Evolutionary conservation across 2,329 filamentous ascomycete species (phyloP), one percentile per base, ranked within the genome.

Genomic region (Boeremia exigua): DNA sequence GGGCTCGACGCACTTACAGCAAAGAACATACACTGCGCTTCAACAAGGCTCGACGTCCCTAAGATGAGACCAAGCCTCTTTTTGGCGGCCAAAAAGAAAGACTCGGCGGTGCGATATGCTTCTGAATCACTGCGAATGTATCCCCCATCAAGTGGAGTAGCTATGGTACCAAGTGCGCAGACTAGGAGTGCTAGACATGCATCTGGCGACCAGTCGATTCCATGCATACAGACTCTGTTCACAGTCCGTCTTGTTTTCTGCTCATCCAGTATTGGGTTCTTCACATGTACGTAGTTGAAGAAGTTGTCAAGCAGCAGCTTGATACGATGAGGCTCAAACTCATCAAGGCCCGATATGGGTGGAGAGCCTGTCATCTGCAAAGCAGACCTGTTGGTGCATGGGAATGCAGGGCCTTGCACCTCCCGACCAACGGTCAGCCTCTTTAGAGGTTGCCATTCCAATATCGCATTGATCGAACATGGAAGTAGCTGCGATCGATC

Each of bases 121-220:
- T 46, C 42, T 34, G 50, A 46, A 42, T 48, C 50, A 48, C 36
- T 15, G 6, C n/a, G 25, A 33, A 48, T 29, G 19, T 51, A 42
- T 6, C 43, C 43, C 5, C 43, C 43, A 17, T 28, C 43, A n/a
- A 46, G 43, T 6, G 43, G n/a, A 4, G 58, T 40, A 17, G 58
- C 54, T 33, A 58, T 60, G 7, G 42, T 46, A 38, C 58, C 58
- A 14, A 60, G 50, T 6, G 58, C 58, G 27, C 54, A 60, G 11
- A 58, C 43, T 1, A 58, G 33, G 17, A 60, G 51, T 3, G 43
- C 46, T n/a, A 60, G 50, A 27, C 58, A 60, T 1, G 54, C 45
- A 36, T 58, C 51, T 10, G 54, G 28, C 11, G 38, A 38, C 58
- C 58, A 60, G 9, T 38, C 47, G 15, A 58, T 48, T 4, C 58